phyloP scores from a whole-genome alignment of 2,329 filamentous ascomycete genomes.

The Ophiostoma ips region DNA sequence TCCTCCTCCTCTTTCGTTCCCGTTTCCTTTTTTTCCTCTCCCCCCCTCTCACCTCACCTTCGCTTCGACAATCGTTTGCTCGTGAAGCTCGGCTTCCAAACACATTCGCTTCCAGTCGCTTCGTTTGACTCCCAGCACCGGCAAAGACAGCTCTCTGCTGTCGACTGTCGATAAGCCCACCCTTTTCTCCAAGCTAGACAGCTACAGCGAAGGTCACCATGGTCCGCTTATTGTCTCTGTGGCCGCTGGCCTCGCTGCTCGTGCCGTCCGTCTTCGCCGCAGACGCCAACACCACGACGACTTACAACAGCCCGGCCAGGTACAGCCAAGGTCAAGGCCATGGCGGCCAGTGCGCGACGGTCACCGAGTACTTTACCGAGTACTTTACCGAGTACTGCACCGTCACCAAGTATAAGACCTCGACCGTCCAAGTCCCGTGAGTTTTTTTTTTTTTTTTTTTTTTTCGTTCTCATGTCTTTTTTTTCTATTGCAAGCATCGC shows the following conservation, averaged over 20 bases:
- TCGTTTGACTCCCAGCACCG: neutral
- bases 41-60: neutral
- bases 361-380: neutral
- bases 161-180: too few relatives aligned
- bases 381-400: conserved; percentile 5
- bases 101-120: conserved; percentile 5
- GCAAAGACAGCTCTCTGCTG: neutral
- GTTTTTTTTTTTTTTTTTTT: neutral
- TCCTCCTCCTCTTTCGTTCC: neutral
- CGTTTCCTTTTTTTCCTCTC: neutral
- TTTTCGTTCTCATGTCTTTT: neutral
- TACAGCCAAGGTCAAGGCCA: too few relatives aligned
- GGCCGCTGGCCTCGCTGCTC: conserved; percentile 3
- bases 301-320: conserved; percentile 1
- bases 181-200: neutral
- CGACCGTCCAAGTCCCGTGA: neutral
- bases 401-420: conserved; percentile 1
- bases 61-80: conserved; percentile 1
- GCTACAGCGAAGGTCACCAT: neutral
- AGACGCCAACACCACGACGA: neutral
- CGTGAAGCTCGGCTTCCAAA: neutral
- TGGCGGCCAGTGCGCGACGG: too few relatives aligned
- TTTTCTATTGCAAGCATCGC: neutral
- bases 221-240: neutral
- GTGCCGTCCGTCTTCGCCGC: neutral